Percentiles rank a stretch among this genome's conserved stretches.
These are phyloP conservation scores for Colletotrichum filicis DNA, from an alignment of 2,329 filamentous ascomycete species.

Conservation along the genomic window DNA sequence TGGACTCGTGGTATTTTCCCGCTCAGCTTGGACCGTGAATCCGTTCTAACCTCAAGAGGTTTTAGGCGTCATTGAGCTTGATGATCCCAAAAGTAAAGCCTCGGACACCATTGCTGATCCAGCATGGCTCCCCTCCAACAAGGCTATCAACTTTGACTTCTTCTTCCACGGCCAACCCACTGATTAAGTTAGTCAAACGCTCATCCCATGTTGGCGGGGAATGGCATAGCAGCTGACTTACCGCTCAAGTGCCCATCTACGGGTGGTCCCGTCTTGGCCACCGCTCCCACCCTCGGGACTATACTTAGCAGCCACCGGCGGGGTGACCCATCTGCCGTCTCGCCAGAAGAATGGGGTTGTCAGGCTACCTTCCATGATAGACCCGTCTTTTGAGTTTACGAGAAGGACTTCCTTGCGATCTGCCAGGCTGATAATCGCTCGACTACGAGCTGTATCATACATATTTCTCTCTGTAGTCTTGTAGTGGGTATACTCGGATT, in stretches of 20 bases:
- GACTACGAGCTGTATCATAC: conserved; percentile 77
- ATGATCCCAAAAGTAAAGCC: conserved; percentile 74
- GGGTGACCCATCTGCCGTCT: conserved; percentile 81
- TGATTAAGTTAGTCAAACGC: conserved; percentile 38
- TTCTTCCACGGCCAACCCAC: conserved; percentile 73
- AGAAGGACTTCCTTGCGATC: conserved; percentile 79
- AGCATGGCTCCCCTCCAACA: conserved; percentile 79
- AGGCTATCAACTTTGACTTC: conserved; percentile 69
- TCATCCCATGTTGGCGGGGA: conserved; percentile 24
- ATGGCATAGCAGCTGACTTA: conserved; percentile 43
- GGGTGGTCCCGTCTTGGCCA: conserved; percentile 84
- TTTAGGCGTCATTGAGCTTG: conserved; percentile 36
- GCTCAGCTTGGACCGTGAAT: background rate
- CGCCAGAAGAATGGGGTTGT: conserved; percentile 87
- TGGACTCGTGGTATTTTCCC: no score
- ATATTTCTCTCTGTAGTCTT: conserved; percentile 83
- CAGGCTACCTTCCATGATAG: conserved; percentile 87
- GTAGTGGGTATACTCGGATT: conserved; percentile 79
- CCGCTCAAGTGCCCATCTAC: conserved; percentile 84
- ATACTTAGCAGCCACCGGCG: conserved; percentile 64
- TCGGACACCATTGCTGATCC: conserved; percentile 88
- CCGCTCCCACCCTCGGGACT: conserved; percentile 65
- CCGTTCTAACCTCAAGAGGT: background rate
- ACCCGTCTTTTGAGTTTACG: conserved; percentile 66
- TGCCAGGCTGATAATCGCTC: conserved; percentile 63